Conservation (phyloP, 192 early-diverging fungal genomes). For the Glomus cerebriforme region DNA sequence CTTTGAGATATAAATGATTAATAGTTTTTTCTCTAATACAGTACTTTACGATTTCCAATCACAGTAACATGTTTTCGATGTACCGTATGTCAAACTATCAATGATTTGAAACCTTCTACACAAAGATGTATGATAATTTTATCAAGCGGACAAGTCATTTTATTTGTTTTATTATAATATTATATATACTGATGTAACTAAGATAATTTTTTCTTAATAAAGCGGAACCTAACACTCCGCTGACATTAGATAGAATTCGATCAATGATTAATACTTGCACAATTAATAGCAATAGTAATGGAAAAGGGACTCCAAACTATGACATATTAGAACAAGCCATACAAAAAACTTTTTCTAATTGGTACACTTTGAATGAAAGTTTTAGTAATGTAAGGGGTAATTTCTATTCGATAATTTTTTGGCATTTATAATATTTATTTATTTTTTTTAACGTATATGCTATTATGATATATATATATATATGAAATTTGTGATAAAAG, state of each 20-base stretch:
- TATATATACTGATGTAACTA: background rate
- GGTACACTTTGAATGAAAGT: slow-evolving; percentile 64
- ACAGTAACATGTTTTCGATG: slow-evolving; percentile 81
- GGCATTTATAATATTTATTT: background rate
- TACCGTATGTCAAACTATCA: slow-evolving; percentile 88
- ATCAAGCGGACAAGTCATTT: background rate
- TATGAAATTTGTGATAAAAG: slow-evolving; percentile 31
- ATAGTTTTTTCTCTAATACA: slow-evolving; percentile 32
- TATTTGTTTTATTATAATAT: slow-evolving; percentile 5
- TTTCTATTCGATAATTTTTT: too few species aligned
- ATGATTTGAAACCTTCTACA: slow-evolving; percentile 59
- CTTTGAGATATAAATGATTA: background rate
- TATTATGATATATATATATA: background rate
- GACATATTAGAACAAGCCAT: slow-evolving; percentile 49
- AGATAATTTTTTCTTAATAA: background rate
- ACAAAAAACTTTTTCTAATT: slow-evolving; percentile 55
- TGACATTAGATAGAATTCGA: slow-evolving; percentile 48
- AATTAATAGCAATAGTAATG: slow-evolving; percentile 31
- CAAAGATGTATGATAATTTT: slow-evolving; percentile 36
- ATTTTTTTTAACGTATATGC: background rate
- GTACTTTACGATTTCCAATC: slow-evolving; percentile 72
- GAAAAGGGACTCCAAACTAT: background rate
- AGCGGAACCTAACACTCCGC: slow-evolving; percentile 28
- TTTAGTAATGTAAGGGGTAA: slow-evolving; percentile 52
- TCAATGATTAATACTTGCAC: slow-evolving; percentile 43